These are phyloP conservation scores for Craterostigma plantagineum DNA, from an alignment of 257 asterid genomes.

Conservation along the genomic window DNA sequence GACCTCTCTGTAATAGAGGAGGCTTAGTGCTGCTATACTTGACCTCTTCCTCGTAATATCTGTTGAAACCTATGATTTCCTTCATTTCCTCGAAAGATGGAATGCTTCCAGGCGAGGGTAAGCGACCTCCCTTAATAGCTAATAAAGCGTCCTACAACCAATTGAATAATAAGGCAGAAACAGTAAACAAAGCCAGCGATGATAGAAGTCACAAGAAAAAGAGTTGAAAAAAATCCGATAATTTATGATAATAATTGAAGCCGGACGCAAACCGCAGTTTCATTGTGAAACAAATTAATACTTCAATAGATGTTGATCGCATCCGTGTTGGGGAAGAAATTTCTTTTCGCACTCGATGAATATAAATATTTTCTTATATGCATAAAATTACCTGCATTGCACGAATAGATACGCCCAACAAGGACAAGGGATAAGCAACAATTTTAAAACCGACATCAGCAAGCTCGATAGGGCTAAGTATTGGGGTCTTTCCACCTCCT, in stretches of 20 bases:
- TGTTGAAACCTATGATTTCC: slow-evolving; percentile 66
- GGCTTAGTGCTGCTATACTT: slow-evolving; percentile 30
- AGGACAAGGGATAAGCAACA: slow-evolving; percentile 79
- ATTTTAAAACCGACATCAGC: slow-evolving; percentile 80
- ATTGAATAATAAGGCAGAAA: not conserved
- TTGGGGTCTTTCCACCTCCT: slow-evolving; percentile 95
- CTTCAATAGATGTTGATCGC: too few relatives aligned
- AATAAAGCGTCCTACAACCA: slow-evolving; percentile 49
- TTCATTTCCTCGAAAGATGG: slow-evolving; percentile 86
- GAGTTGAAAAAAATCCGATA: too few relatives aligned
- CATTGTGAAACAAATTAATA: not conserved
- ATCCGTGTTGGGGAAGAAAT: too few relatives aligned
- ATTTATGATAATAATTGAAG: too few relatives aligned
- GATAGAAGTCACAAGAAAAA: slow-evolving; percentile 6
- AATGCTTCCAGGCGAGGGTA: slow-evolving; percentile 91
- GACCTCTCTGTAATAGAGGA: slow-evolving; percentile 29
- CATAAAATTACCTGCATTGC: slow-evolving; percentile 76
- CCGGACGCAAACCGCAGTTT: slow-evolving; percentile 5
- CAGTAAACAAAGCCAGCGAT: not conserved
- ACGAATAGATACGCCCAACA: slow-evolving; percentile 72
- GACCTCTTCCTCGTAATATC: slow-evolving; percentile 67
- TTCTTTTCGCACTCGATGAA: too few relatives aligned
- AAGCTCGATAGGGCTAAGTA: slow-evolving; percentile 65
- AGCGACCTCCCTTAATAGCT: slow-evolving; percentile 82
- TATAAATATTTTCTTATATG: too few relatives aligned